A percentile compares a stretch with the other conserved stretches of the same genome.
Conservation (phyloP, 2,329 filamentous ascomycete species). For the Neofusicoccum ribis region DNA sequence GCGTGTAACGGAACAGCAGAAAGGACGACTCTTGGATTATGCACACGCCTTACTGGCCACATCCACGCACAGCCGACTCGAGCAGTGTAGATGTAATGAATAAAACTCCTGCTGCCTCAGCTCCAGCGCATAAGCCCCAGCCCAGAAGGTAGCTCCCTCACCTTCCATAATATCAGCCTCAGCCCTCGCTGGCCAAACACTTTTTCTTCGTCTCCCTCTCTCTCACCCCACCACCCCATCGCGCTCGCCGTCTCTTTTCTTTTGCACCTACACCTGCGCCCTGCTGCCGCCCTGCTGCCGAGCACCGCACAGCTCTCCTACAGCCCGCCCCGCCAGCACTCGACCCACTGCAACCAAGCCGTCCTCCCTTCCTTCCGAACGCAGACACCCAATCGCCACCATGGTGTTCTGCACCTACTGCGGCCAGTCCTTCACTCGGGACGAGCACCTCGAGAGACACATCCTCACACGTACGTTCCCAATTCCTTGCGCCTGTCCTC, state of each 20-base stretch:
- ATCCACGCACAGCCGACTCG: slow-evolving; percentile 11
- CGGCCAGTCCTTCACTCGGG: slow-evolving; percentile 54
- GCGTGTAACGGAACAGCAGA: slow-evolving; percentile 32
- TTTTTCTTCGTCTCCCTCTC: not conserved
- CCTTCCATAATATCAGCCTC: slow-evolving; percentile 20
- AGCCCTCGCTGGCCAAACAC: slow-evolving; percentile 8
- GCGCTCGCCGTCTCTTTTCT: not conserved
- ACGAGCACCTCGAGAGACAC: slow-evolving; percentile 54
- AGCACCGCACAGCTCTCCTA: not conserved
- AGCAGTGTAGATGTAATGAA: slow-evolving; percentile 19
- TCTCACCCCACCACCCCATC: not conserved
- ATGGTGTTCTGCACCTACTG: slow-evolving; percentile 58
- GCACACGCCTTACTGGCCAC: slow-evolving; percentile 23
- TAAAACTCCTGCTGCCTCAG: slow-evolving; percentile 21
- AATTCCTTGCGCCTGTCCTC: not conserved
- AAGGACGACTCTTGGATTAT: slow-evolving; percentile 32
- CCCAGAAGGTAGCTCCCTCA: slow-evolving; percentile 6
- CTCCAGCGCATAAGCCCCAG: slow-evolving; percentile 21
- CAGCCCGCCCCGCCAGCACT: not conserved
- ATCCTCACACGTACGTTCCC: slow-evolving; percentile 50
- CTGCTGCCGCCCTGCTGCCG: not conserved
- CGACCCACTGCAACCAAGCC: not conserved
- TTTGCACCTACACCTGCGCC: not conserved
- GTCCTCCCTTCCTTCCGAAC: slow-evolving; percentile 8
- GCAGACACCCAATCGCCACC: slow-evolving; percentile 22